Evolutionary conservation across 257 asterid species (phyloP).

Genomic region (Knoxia roxburghii): DNA sequence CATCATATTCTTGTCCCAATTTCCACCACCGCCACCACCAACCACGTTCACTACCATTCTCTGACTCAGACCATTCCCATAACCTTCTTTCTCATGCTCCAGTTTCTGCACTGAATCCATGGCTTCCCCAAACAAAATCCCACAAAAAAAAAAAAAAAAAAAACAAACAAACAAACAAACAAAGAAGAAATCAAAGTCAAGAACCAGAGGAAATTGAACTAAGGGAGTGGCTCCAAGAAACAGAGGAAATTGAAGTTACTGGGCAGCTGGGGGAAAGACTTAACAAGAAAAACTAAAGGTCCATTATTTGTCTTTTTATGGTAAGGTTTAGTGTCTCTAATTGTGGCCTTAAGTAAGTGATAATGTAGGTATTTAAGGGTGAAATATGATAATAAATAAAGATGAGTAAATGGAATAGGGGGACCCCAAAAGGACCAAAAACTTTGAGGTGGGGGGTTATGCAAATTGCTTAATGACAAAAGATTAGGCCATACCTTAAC

Average conservation of each 20-base stretch:
- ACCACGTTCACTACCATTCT: constrained; percentile 6
- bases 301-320: not conserved
- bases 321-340: not conserved
- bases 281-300: not conserved
- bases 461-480: constrained; percentile 11
- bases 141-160: not conserved
- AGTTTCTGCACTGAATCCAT: constrained; percentile 13
- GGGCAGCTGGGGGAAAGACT: not conserved
- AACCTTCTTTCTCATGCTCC: not conserved
- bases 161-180: not conserved
- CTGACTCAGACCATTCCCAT: not conserved
- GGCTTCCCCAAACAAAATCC: not conserved
- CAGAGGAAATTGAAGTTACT: not conserved
- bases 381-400: not conserved
- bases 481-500: not conserved
- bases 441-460: constrained; percentile 4
- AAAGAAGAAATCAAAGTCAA: not conserved
- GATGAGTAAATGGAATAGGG: not conserved
- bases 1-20: not conserved
- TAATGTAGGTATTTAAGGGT: too few species aligned
- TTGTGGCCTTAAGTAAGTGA: too few species aligned
- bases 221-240: not conserved
- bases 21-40: constrained; percentile 7
- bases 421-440: constrained; percentile 11
- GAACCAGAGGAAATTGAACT: not conserved